Evolutionary conservation across 106 monocot species (phyloP).

Genomic region (Dendrobium catenatum): DNA sequence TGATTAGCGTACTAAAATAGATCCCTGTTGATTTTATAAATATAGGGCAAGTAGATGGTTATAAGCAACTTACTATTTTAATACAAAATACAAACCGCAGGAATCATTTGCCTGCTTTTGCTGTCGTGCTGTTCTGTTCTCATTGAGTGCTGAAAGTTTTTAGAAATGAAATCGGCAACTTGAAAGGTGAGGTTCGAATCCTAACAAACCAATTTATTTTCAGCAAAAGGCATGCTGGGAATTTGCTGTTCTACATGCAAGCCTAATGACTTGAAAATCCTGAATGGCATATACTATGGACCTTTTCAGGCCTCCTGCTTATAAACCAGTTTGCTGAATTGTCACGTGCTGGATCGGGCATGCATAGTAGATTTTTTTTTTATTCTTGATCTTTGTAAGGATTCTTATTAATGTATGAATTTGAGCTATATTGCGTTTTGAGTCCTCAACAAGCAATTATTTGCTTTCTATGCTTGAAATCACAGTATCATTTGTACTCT

Average conservation of each 20-base stretch:
- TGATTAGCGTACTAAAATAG: no score
- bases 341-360: not conserved
- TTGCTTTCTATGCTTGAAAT: not conserved
- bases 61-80: no score
- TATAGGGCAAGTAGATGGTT: no score
- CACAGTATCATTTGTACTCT: constrained; percentile 3
- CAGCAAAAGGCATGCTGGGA: not conserved
- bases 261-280: not conserved
- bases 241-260: not conserved
- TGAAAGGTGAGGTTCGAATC: not conserved
- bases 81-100: no score
- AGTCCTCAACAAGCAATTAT: not conserved
- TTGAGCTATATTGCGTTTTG: constrained; percentile 1
- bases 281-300: not conserved
- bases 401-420: not conserved
- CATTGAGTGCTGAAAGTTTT: no score
- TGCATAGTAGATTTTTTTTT: not conserved
- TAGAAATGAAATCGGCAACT: not conserved
- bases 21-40: no score
- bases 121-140: no score
- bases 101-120: no score
- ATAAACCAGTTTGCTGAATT: not conserved
- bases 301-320: not conserved
- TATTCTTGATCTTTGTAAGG: not conserved
- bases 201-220: not conserved